phyloP scores from a whole-genome alignment of 768 basidiomycete genomes.

The Crepidotus variabilis region DNA sequence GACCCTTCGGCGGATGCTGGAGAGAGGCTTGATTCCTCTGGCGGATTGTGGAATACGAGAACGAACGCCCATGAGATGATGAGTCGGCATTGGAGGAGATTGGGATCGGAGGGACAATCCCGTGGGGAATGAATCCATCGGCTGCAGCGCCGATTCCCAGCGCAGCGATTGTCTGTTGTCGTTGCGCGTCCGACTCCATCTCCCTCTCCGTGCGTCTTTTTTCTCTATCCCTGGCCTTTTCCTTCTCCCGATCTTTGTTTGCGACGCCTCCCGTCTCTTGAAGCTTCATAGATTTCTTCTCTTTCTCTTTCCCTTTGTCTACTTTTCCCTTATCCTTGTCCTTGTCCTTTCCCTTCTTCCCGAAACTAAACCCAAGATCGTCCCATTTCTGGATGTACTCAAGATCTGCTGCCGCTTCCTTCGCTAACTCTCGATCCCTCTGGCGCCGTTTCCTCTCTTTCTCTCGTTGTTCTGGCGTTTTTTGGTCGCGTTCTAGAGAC shows the following conservation, averaged over 20 bases:
- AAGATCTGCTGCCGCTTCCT: slow-evolving; percentile 9
- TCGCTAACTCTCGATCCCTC: slow-evolving; percentile 3
- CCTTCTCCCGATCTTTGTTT: slow-evolving; percentile 8
- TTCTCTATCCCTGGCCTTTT: slow-evolving; percentile 6
- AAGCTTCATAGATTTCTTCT: slow-evolving; percentile 1
- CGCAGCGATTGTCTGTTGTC: not conserved
- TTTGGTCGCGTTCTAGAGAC: not conserved
- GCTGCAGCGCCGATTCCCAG: not conserved
- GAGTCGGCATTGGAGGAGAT: not conserved
- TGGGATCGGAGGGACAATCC: not conserved
- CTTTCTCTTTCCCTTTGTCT: slow-evolving; percentile 9
- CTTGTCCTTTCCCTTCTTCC: slow-evolving; percentile 10
- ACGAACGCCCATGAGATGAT: not conserved
- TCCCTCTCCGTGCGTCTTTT: not conserved
- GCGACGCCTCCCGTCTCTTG: slow-evolving; percentile 4
- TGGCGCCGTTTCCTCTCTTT: slow-evolving; percentile 4
- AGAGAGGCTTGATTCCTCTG: not conserved
- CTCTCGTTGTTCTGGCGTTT: not conserved
- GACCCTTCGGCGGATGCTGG: not conserved
- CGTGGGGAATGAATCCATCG: not conserved
- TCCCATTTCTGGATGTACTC: slow-evolving; percentile 19
- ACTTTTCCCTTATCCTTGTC: slow-evolving; percentile 10
- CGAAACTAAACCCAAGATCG: slow-evolving; percentile 11
- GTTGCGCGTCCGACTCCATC: slow-evolving; percentile 4
- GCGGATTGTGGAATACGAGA: not conserved